Evolutionary conservation across 108 stramenopile species (phyloP).

Genomic region (Conticribra guillardii): DNA sequence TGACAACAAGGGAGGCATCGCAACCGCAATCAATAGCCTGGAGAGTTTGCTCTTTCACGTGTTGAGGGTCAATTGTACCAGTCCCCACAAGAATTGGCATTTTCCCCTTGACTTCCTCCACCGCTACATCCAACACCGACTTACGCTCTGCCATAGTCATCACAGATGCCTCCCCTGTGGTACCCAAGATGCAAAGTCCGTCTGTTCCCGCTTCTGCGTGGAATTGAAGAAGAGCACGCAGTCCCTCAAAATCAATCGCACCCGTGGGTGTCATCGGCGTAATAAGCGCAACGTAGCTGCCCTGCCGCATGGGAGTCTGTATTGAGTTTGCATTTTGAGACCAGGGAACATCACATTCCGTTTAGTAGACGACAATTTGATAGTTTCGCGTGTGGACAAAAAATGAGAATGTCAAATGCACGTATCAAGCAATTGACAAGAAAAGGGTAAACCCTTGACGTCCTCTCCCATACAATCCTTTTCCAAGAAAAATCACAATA

Average conservation of each 20-base stretch:
- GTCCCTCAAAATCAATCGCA: conserved; percentile 54
- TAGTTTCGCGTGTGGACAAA: too few species aligned
- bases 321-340: not conserved
- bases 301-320: conserved; percentile 54
- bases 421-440: too few species aligned
- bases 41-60: conserved; percentile 54
- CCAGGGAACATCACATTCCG: too few species aligned
- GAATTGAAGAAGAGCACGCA: conserved; percentile 65
- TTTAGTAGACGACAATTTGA: too few species aligned
- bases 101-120: conserved; percentile 63
- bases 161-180: conserved; percentile 76
- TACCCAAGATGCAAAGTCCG: conserved; percentile 77
- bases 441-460: too few species aligned
- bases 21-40: conserved; percentile 73
- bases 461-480: too few species aligned
- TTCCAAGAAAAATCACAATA: too few species aligned
- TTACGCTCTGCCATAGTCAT: conserved; percentile 64
- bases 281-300: conserved; percentile 68
- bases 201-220: conserved; percentile 70
- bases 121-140: conserved; percentile 55
- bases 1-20: conserved; percentile 82
- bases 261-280: conserved; percentile 71
- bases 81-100: conserved; percentile 73
- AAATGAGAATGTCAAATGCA: too few species aligned
- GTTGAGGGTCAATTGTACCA: conserved; percentile 61